phyloP scores from a whole-genome alignment of 352 stramenopile genomes.

The Phytophthora kernoviae region DNA sequence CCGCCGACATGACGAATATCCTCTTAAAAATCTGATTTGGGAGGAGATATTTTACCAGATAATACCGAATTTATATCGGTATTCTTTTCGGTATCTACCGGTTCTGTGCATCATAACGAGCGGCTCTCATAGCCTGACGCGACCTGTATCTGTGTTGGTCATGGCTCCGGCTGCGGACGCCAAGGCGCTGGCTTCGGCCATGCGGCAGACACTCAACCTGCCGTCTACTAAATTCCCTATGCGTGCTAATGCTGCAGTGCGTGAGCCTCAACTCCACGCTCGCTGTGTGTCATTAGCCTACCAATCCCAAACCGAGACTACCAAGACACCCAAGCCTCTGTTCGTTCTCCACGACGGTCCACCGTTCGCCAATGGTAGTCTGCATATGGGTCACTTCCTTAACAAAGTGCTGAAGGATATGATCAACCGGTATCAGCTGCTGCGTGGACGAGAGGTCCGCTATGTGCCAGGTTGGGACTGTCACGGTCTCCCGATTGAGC shows the following conservation, averaged over 20 bases:
- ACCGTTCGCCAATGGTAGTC: constrained; percentile 98
- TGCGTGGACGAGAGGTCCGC: constrained; percentile 93
- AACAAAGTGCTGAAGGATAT: constrained; percentile 98
- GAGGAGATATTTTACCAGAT: too few relatives aligned
- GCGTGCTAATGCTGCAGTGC: constrained; percentile 92
- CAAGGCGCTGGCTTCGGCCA: constrained; percentile 70
- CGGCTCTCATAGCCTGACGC: constrained; percentile 5
- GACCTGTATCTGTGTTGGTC: constrained; percentile 19
- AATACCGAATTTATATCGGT: too few relatives aligned
- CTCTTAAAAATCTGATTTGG: constrained; percentile 9
- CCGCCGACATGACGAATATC: constrained; percentile 18
- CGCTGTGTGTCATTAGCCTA: constrained; percentile 75
- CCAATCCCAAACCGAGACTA: constrained; percentile 30
- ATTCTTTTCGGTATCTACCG: too few relatives aligned
- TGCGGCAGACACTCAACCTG: constrained; percentile 95
- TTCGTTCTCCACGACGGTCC: constrained; percentile 98
- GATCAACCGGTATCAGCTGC: constrained; percentile 96
- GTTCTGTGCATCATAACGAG: constrained; percentile 12
- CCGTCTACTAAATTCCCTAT: constrained; percentile 96
- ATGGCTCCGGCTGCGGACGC: constrained; percentile 28
- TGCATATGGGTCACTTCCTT: constrained; percentile 97
- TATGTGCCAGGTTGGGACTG: constrained; percentile 99
- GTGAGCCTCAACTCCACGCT: constrained; percentile 75
- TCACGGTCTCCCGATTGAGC: constrained; percentile 98
- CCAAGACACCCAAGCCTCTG: constrained; percentile 26